Percentiles rank a stretch among this genome's conserved stretches.
Evolutionary conservation across 2,329 filamentous ascomycete species (phyloP).

Genomic region (Colletotrichum scovillei): DNA sequence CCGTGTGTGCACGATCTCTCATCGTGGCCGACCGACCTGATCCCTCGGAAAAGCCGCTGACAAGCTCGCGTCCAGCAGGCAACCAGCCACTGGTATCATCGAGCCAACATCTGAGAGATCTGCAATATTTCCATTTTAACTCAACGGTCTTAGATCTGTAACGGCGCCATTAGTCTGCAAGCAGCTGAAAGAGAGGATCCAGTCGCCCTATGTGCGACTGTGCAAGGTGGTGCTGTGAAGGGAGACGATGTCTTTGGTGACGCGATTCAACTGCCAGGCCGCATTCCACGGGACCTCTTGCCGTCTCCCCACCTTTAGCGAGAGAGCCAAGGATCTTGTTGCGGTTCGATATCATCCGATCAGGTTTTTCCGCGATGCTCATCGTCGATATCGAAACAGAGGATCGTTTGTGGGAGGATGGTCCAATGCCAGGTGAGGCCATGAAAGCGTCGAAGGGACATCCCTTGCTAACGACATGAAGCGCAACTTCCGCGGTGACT

Average conservation of each 20-base stretch:
- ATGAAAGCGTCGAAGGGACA: background rate
- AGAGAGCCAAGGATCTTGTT: background rate
- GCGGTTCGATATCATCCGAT: too few relatives aligned
- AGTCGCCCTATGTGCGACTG: slow-evolving; percentile 39
- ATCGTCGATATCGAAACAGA: background rate
- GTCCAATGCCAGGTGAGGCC: background rate
- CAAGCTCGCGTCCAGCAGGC: background rate
- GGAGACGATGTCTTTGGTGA: background rate
- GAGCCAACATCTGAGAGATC: slow-evolving; percentile 3
- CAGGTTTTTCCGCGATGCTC: background rate
- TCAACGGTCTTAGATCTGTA: slow-evolving; percentile 33
- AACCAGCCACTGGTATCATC: background rate
- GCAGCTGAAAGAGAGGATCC: slow-evolving; percentile 38
- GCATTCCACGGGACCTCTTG: background rate
- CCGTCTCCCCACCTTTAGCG: background rate
- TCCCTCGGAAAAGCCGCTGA: background rate
- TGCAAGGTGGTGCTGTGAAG: background rate
- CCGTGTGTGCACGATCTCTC: too few relatives aligned
- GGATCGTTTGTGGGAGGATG: background rate
- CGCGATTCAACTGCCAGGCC: background rate
- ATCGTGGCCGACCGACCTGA: background rate
- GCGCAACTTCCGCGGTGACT: background rate
- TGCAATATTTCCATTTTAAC: background rate
- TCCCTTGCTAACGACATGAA: background rate
- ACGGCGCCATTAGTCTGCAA: slow-evolving; percentile 40